Conservation (phyloP, 108 stramenopile species). For the Nannochloropsis oceanica region DNA sequence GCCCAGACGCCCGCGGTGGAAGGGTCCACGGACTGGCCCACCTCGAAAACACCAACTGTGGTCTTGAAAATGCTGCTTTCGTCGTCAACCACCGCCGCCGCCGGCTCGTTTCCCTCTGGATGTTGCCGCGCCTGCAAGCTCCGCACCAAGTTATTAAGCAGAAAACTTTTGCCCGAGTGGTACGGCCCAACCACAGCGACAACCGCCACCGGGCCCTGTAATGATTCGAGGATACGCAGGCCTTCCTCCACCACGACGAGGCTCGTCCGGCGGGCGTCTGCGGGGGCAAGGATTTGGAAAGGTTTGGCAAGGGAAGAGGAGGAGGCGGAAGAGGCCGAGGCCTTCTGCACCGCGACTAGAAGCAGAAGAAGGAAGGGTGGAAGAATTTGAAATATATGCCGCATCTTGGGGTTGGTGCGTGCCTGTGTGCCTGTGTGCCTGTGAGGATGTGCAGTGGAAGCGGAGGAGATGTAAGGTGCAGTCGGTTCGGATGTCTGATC, state of each 20-base stretch:
- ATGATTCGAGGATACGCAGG: background rate
- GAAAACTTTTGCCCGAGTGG: conserved; percentile 25
- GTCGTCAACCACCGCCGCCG: background rate
- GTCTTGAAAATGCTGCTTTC: background rate
- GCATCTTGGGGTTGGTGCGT: background rate
- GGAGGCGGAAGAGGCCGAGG: no score
- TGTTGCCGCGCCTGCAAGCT: background rate
- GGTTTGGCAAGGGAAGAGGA: background rate
- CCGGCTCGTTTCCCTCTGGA: background rate
- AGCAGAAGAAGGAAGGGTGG: no score
- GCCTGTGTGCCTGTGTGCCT: no score
- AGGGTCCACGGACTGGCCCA: conserved; percentile 14
- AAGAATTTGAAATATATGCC: background rate
- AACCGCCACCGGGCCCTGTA: background rate
- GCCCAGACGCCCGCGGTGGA: conserved; percentile 33
- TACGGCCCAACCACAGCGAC: conserved; percentile 11
- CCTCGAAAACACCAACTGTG: conserved; percentile 3
- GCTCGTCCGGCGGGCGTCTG: background rate
- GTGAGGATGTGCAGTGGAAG: no score
- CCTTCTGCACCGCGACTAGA: no score
- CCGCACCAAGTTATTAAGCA: conserved; percentile 14
- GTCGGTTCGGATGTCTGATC: no score
- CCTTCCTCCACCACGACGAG: background rate
- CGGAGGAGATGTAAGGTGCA: no score
- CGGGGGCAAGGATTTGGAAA: background rate